Base-by-base conservation (phyloP, 2,329 filamentous ascomycete species). In the Colletotrichum sp. region DNA sequence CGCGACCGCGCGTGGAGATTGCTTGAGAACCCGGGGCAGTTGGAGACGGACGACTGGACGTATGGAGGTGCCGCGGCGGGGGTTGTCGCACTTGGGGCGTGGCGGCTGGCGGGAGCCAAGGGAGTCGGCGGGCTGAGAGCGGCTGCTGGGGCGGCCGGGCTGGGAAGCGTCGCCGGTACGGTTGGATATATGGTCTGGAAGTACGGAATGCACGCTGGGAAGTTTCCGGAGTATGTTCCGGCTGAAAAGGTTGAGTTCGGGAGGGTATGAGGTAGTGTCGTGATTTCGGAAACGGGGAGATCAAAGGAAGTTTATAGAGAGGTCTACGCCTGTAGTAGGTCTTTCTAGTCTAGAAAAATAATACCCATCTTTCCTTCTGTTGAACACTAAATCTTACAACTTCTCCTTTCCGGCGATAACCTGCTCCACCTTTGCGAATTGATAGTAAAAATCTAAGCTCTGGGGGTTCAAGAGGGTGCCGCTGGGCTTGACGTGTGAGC, bases 391-490 rank as follows among this genome's bases (percentile, higher is more conserved):
- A n/a, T 36, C 16, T 79, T 86, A 91, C 55, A 91, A 80, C 82
- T 88, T 91, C 79, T 87, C 89, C 81, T 85, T 88, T 8, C 83
- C 81, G 28, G 79, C 78, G 8, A 86, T 80, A 48, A 93, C 79
- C 66, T 93, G 90, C 82, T 95, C 94, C 0, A 95, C 89, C 81
- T 92, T 91, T 7, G 92, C 93, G 84, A 96, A 97, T 80, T 91
- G 92, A 79, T 97, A 96, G 80, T 95, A 97, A 80, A 90, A 96
- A 36, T 95, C 89, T 74, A 97, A 83, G 77, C 93, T 94, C 80
- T 93, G 85, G 0, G 95, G 95, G 80, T 97, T 97, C 69, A 94
- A 84, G 80, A 97, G 83, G 6, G 94, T 96, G 2, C 94, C 94
- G 65, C 93, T 95, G 0, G 94, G 91, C 83, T 94, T 95, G 81